phyloP scores from a whole-genome alignment of 495 filamentous ascomycete species.

The Daldinia childiae region DNA sequence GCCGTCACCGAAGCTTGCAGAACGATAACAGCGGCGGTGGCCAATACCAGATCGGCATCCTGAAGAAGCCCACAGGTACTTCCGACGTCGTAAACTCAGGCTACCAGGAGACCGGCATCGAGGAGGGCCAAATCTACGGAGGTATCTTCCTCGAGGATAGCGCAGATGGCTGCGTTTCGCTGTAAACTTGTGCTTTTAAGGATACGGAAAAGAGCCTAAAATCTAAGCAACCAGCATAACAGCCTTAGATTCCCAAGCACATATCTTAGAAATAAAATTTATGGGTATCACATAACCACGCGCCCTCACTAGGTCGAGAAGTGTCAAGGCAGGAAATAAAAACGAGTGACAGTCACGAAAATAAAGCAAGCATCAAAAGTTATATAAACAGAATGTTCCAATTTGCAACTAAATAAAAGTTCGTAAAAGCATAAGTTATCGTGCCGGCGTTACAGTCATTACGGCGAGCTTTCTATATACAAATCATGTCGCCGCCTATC shows the following conservation, averaged over 20 bases:
- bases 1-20: slow-evolving; percentile 55
- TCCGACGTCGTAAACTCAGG: slow-evolving; percentile 62
- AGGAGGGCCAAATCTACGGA: slow-evolving; percentile 65
- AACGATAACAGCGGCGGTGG: slow-evolving; percentile 65
- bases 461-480: neutral
- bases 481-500: neutral
- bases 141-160: slow-evolving; percentile 66
- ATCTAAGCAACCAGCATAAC: neutral
- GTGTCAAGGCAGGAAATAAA: neutral
- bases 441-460: neutral
- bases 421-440: neutral
- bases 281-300: neutral
- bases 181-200: slow-evolving; percentile 34
- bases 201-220: neutral
- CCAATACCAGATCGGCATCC: slow-evolving; percentile 65
- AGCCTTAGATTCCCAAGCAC: no score
- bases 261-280: neutral
- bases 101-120: slow-evolving; percentile 59
- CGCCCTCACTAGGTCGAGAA: neutral
- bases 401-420: neutral
- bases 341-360: neutral
- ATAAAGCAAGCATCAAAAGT: neutral
- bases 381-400: neutral
- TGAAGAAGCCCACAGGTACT: slow-evolving; percentile 66
- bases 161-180: slow-evolving; percentile 53